Evolutionary conservation across 176 grass and related monocot species (phyloP).

Genomic region (Luzula sylvatica): DNA sequence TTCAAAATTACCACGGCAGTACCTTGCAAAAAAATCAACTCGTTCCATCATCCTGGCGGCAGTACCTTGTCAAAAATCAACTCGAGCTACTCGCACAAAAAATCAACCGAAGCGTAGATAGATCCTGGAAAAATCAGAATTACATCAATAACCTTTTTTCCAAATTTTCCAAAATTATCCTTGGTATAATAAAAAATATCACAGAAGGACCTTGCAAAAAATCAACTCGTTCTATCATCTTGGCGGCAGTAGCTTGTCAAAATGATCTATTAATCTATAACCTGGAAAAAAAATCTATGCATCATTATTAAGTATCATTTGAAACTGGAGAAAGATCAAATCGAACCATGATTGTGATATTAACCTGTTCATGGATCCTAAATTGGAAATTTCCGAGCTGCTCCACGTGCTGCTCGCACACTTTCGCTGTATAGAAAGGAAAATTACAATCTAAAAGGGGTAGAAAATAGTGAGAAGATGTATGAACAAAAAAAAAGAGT

Average conservation of each 20-base stretch:
- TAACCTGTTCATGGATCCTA: too few species aligned
- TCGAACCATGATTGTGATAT: too few species aligned
- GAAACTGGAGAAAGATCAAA: too few species aligned
- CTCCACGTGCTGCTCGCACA: neutral
- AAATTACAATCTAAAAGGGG: too few species aligned
- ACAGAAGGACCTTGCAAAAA: neutral
- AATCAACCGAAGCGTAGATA: neutral
- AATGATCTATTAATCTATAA: neutral
- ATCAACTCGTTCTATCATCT: neutral
- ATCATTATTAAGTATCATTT: neutral
- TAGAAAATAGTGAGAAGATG: too few species aligned
- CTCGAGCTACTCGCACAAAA: neutral
- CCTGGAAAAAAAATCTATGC: neutral
- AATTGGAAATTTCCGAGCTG: too few species aligned
- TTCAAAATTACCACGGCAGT: conserved; percentile 33
- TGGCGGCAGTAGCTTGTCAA: too few species aligned
- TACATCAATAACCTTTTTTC: neutral
- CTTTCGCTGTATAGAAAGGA: neutral
- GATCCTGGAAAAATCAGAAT: neutral
- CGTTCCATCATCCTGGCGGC: too few species aligned
- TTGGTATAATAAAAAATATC: neutral
- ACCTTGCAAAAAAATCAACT: too few species aligned
- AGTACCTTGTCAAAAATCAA: too few species aligned
- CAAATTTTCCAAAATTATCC: too few species aligned
- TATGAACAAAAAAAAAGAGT: too few species aligned